phyloP scores from a whole-genome alignment of 2,329 filamentous ascomycete genomes.

The Ceratocystiopsis brevicomis region DNA sequence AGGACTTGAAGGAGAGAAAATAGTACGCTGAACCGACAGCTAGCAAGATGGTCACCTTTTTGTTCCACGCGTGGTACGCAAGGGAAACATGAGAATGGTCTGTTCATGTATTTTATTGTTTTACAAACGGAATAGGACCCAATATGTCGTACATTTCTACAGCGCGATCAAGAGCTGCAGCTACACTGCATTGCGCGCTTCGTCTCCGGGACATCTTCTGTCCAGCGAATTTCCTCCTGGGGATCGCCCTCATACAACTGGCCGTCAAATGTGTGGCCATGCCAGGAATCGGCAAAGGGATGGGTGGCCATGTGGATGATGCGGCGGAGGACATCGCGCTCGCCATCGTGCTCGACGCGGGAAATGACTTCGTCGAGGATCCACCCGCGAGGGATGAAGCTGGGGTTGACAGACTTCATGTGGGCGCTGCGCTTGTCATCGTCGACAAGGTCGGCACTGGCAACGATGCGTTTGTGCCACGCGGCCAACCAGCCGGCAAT shows the following conservation, averaged over 20 bases:
- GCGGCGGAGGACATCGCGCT: slow-evolving; percentile 57
- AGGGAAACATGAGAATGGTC: too few relatives aligned
- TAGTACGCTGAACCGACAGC: too few relatives aligned
- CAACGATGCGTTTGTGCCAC: slow-evolving; percentile 47
- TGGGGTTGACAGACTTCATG: slow-evolving; percentile 84
- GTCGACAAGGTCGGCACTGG: slow-evolving; percentile 26
- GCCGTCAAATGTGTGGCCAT: slow-evolving; percentile 27
- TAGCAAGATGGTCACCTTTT: too few relatives aligned
- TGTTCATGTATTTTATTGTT: too few relatives aligned
- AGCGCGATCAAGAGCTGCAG: slow-evolving; percentile 54
- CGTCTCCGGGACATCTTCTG: slow-evolving; percentile 62
- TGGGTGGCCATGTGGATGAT: slow-evolving; percentile 69
- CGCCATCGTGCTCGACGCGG: slow-evolving; percentile 66
- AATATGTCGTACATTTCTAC: background rate
- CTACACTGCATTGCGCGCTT: slow-evolving; percentile 81
- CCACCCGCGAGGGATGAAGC: slow-evolving; percentile 81
- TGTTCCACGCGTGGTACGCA: too few relatives aligned
- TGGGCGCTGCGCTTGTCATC: slow-evolving; percentile 45
- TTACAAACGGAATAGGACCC: too few relatives aligned
- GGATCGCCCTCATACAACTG: slow-evolving; percentile 36
- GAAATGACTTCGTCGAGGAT: slow-evolving; percentile 85
- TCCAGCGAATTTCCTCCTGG: slow-evolving; percentile 66
- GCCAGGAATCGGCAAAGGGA: slow-evolving; percentile 70
- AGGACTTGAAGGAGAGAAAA: too few relatives aligned
- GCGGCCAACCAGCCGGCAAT: slow-evolving; percentile 64